Conservation (phyloP, 2,329 filamentous ascomycete genomes). For the Trichothecium roseum region DNA sequence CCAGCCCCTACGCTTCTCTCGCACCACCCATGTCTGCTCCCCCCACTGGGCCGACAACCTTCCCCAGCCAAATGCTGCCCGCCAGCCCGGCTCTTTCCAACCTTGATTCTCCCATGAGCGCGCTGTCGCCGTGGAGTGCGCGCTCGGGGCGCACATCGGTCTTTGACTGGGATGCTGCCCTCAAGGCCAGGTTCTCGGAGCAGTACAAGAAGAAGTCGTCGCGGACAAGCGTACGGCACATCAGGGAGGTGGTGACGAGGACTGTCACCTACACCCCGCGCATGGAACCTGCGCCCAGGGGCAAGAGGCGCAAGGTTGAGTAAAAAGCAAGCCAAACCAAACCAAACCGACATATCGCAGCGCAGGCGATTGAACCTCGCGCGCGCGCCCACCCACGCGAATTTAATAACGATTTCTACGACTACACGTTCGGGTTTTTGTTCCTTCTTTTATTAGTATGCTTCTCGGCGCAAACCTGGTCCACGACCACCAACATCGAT, state of each 20-base stretch:
- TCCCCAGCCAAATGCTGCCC: constrained; percentile 65
- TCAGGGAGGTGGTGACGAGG: constrained; percentile 85
- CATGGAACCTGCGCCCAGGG: constrained; percentile 82
- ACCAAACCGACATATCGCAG: too few relatives aligned
- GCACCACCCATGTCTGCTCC: constrained; percentile 45
- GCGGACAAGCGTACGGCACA: constrained; percentile 55
- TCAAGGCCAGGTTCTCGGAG: constrained; percentile 56
- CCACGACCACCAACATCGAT: not conserved
- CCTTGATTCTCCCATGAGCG: constrained; percentile 60
- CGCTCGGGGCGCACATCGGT: constrained; percentile 58
- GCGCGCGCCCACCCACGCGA: too few relatives aligned
- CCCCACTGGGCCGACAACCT: constrained; percentile 48
- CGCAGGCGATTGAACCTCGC: too few relatives aligned
- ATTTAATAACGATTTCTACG: constrained; percentile 4
- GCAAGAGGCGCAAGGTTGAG: constrained; percentile 73
- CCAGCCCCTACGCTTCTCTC: constrained; percentile 41
- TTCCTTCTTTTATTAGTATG: not conserved
- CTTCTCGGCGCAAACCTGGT: not conserved
- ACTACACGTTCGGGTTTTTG: constrained; percentile 1
- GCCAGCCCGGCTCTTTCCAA: constrained; percentile 61
- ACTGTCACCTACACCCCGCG: constrained; percentile 84
- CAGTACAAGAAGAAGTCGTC: constrained; percentile 44
- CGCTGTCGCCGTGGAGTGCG: constrained; percentile 65
- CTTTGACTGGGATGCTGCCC: constrained; percentile 68
- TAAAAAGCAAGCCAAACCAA: constrained; percentile 10